These are phyloP conservation scores for Thermoascus crustaceus DNA, from an alignment of 2,329 filamentous ascomycete species.

Conservation along the genomic window DNA sequence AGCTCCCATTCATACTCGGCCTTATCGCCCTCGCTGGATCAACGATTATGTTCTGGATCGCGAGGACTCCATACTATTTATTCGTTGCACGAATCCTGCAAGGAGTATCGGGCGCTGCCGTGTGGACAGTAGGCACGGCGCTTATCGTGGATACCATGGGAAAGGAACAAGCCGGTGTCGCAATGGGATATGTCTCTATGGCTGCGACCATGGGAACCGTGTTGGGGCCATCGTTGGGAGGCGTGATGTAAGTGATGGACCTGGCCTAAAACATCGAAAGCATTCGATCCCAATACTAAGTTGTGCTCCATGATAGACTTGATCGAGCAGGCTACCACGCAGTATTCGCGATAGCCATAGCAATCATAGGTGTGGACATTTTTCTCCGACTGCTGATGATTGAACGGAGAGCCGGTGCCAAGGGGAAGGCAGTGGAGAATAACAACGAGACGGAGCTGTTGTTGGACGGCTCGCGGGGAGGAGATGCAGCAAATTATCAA, in stretches of 20 bases:
- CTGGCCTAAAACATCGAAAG: slow-evolving; percentile 6
- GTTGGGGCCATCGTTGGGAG: slow-evolving; percentile 50
- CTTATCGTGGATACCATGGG: slow-evolving; percentile 53
- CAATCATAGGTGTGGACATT: slow-evolving; percentile 50
- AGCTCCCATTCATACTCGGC: slow-evolving; percentile 50
- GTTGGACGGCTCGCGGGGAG: too few species aligned
- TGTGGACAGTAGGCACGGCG: slow-evolving; percentile 55
- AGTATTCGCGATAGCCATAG: slow-evolving; percentile 31
- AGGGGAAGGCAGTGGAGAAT: slow-evolving; percentile 8
- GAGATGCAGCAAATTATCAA: too few species aligned
- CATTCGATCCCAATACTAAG: not conserved
- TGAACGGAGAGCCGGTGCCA: slow-evolving; percentile 33
- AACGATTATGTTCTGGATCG: slow-evolving; percentile 48
- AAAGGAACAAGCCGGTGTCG: slow-evolving; percentile 49
- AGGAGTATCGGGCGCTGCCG: slow-evolving; percentile 49
- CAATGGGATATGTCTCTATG: slow-evolving; percentile 44
- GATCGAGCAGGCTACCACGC: slow-evolving; percentile 21
- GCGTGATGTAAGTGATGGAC: slow-evolving; percentile 47
- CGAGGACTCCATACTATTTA: slow-evolving; percentile 39
- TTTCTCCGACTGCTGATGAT: slow-evolving; percentile 52
- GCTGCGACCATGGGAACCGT: slow-evolving; percentile 52
- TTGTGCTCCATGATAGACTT: slow-evolving; percentile 11
- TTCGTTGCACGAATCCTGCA: slow-evolving; percentile 48
- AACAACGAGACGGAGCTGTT: slow-evolving; percentile 8
- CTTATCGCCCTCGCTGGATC: slow-evolving; percentile 45